phyloP scores from a whole-genome alignment of 768 basidiomycete species.

The Suillus tomentosus region DNA sequence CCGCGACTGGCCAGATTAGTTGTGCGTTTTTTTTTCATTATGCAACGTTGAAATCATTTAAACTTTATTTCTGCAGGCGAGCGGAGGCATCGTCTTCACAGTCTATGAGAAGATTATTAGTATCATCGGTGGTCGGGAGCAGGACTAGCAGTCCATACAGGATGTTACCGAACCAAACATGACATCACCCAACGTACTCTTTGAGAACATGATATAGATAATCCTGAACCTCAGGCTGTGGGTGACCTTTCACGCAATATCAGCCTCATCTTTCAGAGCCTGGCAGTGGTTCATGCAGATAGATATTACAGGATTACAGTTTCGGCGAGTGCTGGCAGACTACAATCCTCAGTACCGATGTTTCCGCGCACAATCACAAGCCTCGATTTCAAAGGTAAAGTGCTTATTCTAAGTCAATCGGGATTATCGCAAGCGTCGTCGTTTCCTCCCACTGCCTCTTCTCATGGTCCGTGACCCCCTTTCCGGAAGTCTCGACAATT shows the following conservation, averaged over 20 bases:
- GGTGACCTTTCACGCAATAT: background rate
- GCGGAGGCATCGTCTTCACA: slow-evolving; percentile 91
- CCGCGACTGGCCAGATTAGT: slow-evolving; percentile 85
- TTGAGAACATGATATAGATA: background rate
- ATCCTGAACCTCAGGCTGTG: background rate
- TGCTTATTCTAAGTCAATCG: slow-evolving; percentile 14
- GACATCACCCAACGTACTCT: background rate
- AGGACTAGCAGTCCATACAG: background rate
- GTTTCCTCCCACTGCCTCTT: slow-evolving; percentile 22
- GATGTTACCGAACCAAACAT: background rate
- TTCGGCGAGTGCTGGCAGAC: background rate
- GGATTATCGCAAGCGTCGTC: slow-evolving; percentile 21
- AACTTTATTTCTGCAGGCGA: slow-evolving; percentile 55
- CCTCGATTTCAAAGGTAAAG: background rate
- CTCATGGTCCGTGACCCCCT: slow-evolving; percentile 20
- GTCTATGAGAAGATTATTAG: slow-evolving; percentile 84
- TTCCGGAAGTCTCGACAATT: too few relatives aligned
- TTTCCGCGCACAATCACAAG: background rate
- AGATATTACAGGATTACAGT: background rate
- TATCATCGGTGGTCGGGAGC: slow-evolving; percentile 39
- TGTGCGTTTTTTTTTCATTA: slow-evolving; percentile 37
- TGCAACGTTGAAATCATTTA: slow-evolving; percentile 4
- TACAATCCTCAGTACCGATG: background rate
- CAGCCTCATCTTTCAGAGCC: background rate
- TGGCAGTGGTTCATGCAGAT: background rate